phyloP scores from a whole-genome alignment of 768 basidiomycete species.

The Lanmaoa rubissima region DNA sequence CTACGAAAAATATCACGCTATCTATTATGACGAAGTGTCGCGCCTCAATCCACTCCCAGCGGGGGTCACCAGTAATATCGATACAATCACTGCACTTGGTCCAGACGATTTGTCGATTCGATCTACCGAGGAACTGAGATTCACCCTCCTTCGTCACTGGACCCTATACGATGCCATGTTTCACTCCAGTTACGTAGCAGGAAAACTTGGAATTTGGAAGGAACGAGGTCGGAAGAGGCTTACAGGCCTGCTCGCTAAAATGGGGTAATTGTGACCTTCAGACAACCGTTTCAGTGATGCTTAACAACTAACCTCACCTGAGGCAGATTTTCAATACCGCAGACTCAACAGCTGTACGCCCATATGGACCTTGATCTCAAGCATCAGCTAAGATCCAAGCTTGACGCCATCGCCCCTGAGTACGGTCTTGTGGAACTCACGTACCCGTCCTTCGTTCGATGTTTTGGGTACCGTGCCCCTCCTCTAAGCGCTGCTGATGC shows the following conservation, averaged over 20 bases:
- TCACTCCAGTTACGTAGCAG: constrained; percentile 94
- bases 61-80: constrained; percentile 34
- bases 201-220: constrained; percentile 95
- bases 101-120: constrained; percentile 87
- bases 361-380: constrained; percentile 99
- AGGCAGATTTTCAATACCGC: constrained; percentile 83
- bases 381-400: constrained; percentile 69
- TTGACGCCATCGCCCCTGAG: constrained; percentile 89
- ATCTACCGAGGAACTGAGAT: constrained; percentile 85
- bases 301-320: constrained; percentile 12
- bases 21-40: constrained; percentile 90
- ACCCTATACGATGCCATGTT: constrained; percentile 97
- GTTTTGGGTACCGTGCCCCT: constrained; percentile 85
- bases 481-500: constrained; percentile 92
- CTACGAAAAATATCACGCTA: constrained; percentile 78
- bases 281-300: neutral
- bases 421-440: constrained; percentile 92
- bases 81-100: constrained; percentile 50
- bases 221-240: constrained; percentile 88
- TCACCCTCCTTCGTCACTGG: constrained; percentile 97
- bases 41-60: constrained; percentile 75
- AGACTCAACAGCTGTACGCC: constrained; percentile 89
- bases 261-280: constrained; percentile 67
- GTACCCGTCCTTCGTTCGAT: constrained; percentile 91
- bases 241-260: constrained; percentile 92